These are phyloP conservation scores for Larix kaempferi DNA, from an alignment of 75 land plant genomes.

Conservation along the genomic window DNA sequence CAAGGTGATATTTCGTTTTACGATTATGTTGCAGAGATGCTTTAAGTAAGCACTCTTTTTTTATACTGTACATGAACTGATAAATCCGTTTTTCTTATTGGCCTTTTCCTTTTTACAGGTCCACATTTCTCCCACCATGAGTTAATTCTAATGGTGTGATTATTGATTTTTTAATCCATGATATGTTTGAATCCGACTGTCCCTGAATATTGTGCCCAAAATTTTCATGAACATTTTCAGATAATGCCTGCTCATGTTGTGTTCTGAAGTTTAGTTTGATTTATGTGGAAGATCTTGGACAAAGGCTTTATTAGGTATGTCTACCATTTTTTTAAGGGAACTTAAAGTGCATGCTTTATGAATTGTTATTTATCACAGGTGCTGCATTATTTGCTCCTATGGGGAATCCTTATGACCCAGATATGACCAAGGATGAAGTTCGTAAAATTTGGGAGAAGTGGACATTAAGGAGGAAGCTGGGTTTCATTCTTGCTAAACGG, in stretches of 20 bases:
- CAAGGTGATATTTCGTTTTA: too few relatives aligned
- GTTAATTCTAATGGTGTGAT: neutral
- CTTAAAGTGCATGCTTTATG: neutral
- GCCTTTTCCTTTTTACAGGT: too few relatives aligned
- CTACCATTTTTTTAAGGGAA: neutral
- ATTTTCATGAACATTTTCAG: neutral
- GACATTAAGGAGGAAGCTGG: constrained; percentile 48
- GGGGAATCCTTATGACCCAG: constrained; percentile 75
- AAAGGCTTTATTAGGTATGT: neutral
- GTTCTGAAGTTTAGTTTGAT: neutral
- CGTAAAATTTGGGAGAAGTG: constrained; percentile 59
- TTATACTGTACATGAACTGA: neutral
- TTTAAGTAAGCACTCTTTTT: neutral
- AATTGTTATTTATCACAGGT: constrained; percentile 38
- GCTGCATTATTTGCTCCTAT: constrained; percentile 83
- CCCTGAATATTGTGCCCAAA: neutral
- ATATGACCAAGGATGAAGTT: constrained; percentile 74
- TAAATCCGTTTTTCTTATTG: too few relatives aligned
- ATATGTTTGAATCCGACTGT: neutral
- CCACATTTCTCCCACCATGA: neutral
- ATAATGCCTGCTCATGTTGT: neutral
- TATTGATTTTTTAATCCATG: neutral
- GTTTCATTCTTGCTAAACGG: constrained; percentile 60
- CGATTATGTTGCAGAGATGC: too few relatives aligned
- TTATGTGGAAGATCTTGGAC: neutral